Evolutionary conservation across 371 early-diverging fungal species (phyloP).

Genomic region (Rhizopus microsporus): DNA sequence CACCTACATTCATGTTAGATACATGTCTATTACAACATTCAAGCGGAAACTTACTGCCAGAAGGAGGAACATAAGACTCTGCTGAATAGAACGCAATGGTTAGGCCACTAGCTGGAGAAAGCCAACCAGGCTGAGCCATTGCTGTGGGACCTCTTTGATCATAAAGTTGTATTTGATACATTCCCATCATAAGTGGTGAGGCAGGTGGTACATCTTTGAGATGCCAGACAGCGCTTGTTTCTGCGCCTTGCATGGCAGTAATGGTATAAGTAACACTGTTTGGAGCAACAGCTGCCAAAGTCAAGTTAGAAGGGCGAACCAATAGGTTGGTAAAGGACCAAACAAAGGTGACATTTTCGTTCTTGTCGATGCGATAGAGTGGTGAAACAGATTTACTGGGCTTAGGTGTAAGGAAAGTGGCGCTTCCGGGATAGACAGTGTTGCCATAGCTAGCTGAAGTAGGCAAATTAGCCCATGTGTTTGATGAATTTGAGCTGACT

Average conservation of each 20-base stretch:
- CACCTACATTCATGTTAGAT: constrained; percentile 20
- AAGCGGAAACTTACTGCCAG: constrained; percentile 25
- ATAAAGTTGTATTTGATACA: constrained; percentile 45
- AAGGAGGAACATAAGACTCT: constrained; percentile 29
- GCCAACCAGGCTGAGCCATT: constrained; percentile 38
- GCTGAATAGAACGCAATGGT: constrained; percentile 48
- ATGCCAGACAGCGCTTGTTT: constrained; percentile 50
- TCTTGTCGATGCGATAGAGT: constrained; percentile 39
- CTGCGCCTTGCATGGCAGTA: constrained; percentile 33
- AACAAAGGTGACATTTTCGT: constrained; percentile 48
- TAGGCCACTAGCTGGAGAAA: constrained; percentile 32
- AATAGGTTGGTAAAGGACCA: constrained; percentile 43
- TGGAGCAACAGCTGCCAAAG: constrained; percentile 48
- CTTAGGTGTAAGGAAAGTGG: constrained; percentile 41
- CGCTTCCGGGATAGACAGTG: constrained; percentile 37
- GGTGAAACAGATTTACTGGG: constrained; percentile 46
- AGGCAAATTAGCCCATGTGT: constrained; percentile 33
- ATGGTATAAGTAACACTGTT: constrained; percentile 45
- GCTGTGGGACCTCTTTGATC: constrained; percentile 52
- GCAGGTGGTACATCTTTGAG: constrained; percentile 39
- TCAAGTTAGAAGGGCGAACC: constrained; percentile 46
- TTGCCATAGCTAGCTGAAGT: constrained; percentile 44
- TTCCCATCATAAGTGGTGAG: constrained; percentile 47
- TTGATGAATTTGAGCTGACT: neutral
- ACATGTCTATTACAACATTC: neutral